Evolutionary conservation across 192 early-diverging fungal genomes (phyloP).

Genomic region (Backusella circina): DNA sequence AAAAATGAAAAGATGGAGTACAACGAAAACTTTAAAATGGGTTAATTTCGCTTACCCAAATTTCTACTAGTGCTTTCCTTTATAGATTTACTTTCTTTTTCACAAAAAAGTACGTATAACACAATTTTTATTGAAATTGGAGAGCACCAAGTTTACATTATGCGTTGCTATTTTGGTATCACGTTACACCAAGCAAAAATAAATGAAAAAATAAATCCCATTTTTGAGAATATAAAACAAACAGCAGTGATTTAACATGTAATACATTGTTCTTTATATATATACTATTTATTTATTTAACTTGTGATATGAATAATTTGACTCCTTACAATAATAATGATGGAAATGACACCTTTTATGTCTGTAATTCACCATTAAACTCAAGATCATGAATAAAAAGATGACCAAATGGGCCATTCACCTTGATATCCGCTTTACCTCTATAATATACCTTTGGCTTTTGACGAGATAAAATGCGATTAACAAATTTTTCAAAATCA

Average conservation of each 20-base stretch:
- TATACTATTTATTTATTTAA: background rate
- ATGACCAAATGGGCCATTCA: conserved; percentile 23
- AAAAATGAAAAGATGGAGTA: background rate
- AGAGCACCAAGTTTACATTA: background rate
- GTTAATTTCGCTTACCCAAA: too few relatives aligned
- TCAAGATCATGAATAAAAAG: conserved; percentile 19
- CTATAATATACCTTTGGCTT: conserved; percentile 10
- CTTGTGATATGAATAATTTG: background rate
- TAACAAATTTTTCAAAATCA: conserved; percentile 33
- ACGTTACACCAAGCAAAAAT: background rate
- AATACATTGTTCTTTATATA: background rate
- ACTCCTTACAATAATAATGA: background rate
- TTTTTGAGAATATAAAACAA: background rate
- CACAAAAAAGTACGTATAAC: too few relatives aligned
- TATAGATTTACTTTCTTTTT: too few relatives aligned
- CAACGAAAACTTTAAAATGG: too few relatives aligned
- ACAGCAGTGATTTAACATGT: background rate
- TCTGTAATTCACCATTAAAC: conserved; percentile 29
- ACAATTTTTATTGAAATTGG: too few relatives aligned
- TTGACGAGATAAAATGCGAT: conserved; percentile 10
- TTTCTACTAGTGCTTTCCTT: too few relatives aligned
- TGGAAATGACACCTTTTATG: background rate
- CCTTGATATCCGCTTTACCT: conserved; percentile 19
- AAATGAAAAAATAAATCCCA: background rate
- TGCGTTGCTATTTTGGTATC: background rate